Base-by-base conservation (phyloP, 2,329 filamentous ascomycete genomes). In the Penicillium sp. region DNA sequence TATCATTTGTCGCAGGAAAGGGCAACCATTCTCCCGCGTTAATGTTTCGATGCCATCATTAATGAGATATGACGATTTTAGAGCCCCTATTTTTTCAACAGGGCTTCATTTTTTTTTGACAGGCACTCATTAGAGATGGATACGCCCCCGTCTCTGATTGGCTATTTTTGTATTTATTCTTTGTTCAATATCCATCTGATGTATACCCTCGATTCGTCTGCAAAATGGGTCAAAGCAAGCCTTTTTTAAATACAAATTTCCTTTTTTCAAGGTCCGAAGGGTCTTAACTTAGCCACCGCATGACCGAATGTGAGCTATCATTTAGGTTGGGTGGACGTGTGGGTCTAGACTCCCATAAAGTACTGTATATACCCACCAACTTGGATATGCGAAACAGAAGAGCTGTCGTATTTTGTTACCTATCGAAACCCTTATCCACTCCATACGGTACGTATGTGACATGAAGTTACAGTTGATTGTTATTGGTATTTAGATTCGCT, bases 41-140 rank as follows among this genome's bases (percentile, higher is more conserved):
- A 58, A 63, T 64, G 60, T 59, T 50, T 62, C 46, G 45, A 62
- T 45, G 62, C 50, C 48, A 52, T 59, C 51, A 52, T 52, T 63
- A 60, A 64, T 62, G 62, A 63, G 52, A 47, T 56, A 43, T 60
- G 52, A 64, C 50, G 62, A 64, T 42, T 42, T 48, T 51, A 50
- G 40, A 42, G 46, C 31, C 33, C 48, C 33, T 36, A 26, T 54
- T 51, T 39, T 56, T 44, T 53, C 46, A 21, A 49, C 44, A 51
- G 51, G 36, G 47, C 40, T 48, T 52, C 55, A 33, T 52, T 59
- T 42, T 11, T 42, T 23, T 42, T 42, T 40, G 26, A 31, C 28
- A 19, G 42, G 26, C 28, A 13, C 11, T 45, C n/a, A 45, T 31
- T 18, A 14, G 47, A 58, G 51, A 48, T 47, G 45, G 44, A 45